A percentile compares a stretch with the other conserved stretches of the same genome.
These are phyloP conservation scores for Piloderma croceum DNA, from an alignment of 768 basidiomycete genomes.

Conservation along the genomic window DNA sequence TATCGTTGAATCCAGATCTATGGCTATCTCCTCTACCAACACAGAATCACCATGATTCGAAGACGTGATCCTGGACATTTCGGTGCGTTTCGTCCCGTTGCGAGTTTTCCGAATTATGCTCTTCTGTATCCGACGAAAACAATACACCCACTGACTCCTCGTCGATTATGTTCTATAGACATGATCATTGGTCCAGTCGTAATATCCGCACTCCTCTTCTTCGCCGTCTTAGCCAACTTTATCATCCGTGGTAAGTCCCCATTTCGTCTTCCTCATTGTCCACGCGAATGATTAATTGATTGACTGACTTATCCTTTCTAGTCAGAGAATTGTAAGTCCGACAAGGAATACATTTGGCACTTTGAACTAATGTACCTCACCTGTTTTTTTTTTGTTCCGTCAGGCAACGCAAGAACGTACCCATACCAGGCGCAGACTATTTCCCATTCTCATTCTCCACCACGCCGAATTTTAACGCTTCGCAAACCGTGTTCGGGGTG, in stretches of 20 bases:
- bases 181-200: conserved; percentile 76
- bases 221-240: conserved; percentile 86
- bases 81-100: conserved; percentile 46
- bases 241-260: conserved; percentile 65
- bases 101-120: conserved; percentile 2
- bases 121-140: too few relatives aligned
- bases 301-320: conserved; percentile 17
- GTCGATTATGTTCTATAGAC: conserved; percentile 41
- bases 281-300: background rate
- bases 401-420: conserved; percentile 31
- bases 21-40: conserved; percentile 81
- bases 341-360: too few relatives aligned
- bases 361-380: background rate
- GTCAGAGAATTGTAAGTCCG: conserved; percentile 56
- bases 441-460: too few relatives aligned
- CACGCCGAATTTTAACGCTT: too few relatives aligned
- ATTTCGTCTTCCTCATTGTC: conserved; percentile 5
- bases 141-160: too few relatives aligned
- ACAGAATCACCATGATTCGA: conserved; percentile 86
- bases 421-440: conserved; percentile 28
- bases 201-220: conserved; percentile 77
- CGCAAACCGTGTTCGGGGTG: too few relatives aligned
- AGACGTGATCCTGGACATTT: conserved; percentile 85
- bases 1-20: conserved; percentile 51
- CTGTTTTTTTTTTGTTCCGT: background rate